Percentiles rank a stretch among this genome's conserved stretches.
Evolutionary conservation across 2,329 filamentous ascomycete species (phyloP).

Genomic region (Stenocarpella maydis): DNA sequence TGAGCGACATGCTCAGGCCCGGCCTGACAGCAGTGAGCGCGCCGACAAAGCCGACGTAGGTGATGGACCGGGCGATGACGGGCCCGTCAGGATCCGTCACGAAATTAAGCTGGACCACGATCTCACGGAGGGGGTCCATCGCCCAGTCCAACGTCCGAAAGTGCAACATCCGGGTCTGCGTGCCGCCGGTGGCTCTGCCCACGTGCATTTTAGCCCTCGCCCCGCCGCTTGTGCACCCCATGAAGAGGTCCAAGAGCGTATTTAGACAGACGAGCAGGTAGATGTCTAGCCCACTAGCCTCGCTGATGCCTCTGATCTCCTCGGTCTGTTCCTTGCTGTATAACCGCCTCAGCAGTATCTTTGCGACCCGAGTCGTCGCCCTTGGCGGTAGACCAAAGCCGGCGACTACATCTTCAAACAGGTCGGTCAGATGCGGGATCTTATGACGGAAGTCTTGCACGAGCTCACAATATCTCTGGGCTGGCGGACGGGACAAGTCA

Average conservation of each 20-base stretch:
- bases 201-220: constrained; percentile 36
- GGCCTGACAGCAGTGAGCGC: constrained; percentile 56
- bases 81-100: constrained; percentile 45
- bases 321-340: constrained; percentile 64
- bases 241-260: constrained; percentile 67
- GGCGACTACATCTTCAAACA: not conserved
- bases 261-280: constrained; percentile 70
- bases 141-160: constrained; percentile 65
- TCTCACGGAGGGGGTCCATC: constrained; percentile 57
- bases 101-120: constrained; percentile 62
- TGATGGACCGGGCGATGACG: constrained; percentile 40
- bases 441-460: not conserved
- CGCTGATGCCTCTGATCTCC: constrained; percentile 67
- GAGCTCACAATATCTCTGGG: not conserved
- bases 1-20: constrained; percentile 57
- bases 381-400: not conserved
- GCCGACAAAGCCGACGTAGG: constrained; percentile 59
- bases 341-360: constrained; percentile 55
- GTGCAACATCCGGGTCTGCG: constrained; percentile 52
- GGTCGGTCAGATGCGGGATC: constrained; percentile 1
- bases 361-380: not conserved
- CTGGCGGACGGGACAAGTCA: not conserved
- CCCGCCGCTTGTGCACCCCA: constrained; percentile 69
- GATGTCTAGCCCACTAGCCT: constrained; percentile 59
- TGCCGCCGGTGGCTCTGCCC: not conserved